Base-by-base conservation (phyloP, 2,329 filamentous ascomycete species). In the Monilinia laxa region DNA sequence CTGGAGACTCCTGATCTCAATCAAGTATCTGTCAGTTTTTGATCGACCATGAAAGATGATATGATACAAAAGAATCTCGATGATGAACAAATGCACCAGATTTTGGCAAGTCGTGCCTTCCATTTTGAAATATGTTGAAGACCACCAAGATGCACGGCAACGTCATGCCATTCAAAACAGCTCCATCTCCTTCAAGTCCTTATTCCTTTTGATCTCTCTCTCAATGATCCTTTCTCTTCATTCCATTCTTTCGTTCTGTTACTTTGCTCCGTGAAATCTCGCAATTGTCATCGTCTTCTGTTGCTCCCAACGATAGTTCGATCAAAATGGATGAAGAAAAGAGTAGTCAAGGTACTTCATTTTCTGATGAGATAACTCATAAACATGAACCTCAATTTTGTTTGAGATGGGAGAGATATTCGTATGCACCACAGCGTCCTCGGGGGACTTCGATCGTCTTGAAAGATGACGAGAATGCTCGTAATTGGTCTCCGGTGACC, bases 361-460 rank as follows among this genome's bases (percentile, higher is more conserved):
- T 49, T 12, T 38, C 58, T 23, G 45, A 51, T 9, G 58, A 51
- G 11, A 20, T 62, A 51, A 40, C 1, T 25, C 20, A 51, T 5
- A 62, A 40, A 62, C 45, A 23, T 18, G 14, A 51, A 62, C 58
- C 58, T 62, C 58, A 52, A 62, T 40, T 35, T 38, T 62, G 58
- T 52, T 62, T 62, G 45, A 51, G 58, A 25, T 62, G 58, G 58
- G 58, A 62, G 10, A 51, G 58, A 14, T 51, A 51, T 25, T 62
- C 58, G 25, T 62, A 52, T n/a, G 58, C 58, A 38, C 58, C 58
- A 7, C 58, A 62, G 23, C 31, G 58, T 38, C 58, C 58, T 38
- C 45, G 58, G 31, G 58, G 58, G 14, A 51, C 58, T 25, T 62
- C 58, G 18, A 62, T 62, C 10, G 38, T 62, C 6, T 18, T 62